Base-by-base conservation (phyloP, 768 basidiomycete species). In the Cyclocybe cylindracea region DNA sequence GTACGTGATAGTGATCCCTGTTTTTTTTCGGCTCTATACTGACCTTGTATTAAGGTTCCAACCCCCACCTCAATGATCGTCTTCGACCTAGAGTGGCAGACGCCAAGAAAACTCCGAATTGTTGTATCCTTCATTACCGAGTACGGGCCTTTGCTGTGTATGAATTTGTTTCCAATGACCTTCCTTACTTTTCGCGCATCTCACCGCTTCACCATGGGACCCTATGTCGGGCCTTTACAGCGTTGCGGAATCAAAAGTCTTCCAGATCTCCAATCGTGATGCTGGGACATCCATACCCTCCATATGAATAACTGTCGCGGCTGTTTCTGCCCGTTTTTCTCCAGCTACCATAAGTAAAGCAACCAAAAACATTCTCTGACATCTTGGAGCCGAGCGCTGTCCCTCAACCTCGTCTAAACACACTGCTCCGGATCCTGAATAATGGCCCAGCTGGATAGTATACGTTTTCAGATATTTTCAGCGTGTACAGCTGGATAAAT, bases 1-100 rank as follows among this genome's bases (percentile, higher is more conserved):
- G 92, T 94, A 72, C 68, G 80, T 64, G 16, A 47, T 47, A 35
- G 14, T 38, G 32, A 38, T 48, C 24, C 14, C 14, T 18, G 13
- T 11, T 19, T 14, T 24, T 41, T 13, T 8, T 31, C 8, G 24
- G 38, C 39, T 39, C 18, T 32, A 24, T 49, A 18, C 19, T 24
- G 14, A 19, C 59, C 60, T 51, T 14, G 14, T 47, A 10, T 24
- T 33, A 57, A 73, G 78, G 16, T 80, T 82, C 76, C 79, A 80
- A 62, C 79, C 80, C 16, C 79, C 77, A 24, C 78, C 73, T 14
- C 51, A 53, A 52, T 57, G 40, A 51, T 50, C 10, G 41, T 46
- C 38, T 46, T 47, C 39, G 37, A 49, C 16, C 41, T 35, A 39
- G 41, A 44, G 46, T 42, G 19, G 35, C 32, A 9, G 44, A 34